Conservation (phyloP, 2,329 filamentous ascomycete species). For the Colletotrichum sublineola region DNA sequence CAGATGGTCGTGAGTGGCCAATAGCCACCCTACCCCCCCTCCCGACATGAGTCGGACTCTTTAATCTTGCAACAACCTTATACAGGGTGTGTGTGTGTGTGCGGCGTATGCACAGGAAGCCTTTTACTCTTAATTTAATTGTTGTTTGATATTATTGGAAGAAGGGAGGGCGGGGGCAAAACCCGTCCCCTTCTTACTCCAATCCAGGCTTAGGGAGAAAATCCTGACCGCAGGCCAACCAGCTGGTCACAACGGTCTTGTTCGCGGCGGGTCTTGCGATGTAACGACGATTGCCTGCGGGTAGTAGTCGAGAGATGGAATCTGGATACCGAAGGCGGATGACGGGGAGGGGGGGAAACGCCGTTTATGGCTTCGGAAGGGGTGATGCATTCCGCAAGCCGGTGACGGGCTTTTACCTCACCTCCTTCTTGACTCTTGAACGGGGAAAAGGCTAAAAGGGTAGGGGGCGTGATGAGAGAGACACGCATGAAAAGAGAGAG, state of each 20-base stretch:
- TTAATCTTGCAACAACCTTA: conserved; percentile 7
- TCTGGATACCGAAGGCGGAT: not conserved
- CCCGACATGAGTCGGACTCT: conserved; percentile 1
- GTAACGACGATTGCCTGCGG: conserved; percentile 8
- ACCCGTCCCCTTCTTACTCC: not conserved
- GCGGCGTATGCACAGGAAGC: not conserved
- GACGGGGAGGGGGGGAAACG: not conserved
- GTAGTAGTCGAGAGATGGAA: not conserved
- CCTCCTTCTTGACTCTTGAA: not conserved
- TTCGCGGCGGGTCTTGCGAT: not conserved
- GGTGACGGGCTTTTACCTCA: not conserved
- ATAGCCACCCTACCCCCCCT: not conserved
- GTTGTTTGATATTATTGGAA: not conserved
- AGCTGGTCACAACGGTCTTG: not conserved
- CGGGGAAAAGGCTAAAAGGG: not conserved
- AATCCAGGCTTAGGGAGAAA: not conserved
- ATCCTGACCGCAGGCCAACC: not conserved
- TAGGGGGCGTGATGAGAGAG: not conserved
- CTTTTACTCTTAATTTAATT: not conserved
- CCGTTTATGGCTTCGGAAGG: not conserved
- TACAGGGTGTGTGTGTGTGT: not conserved
- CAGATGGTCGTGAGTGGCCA: not conserved
- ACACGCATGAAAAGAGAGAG: not conserved
- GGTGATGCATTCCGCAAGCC: not conserved
- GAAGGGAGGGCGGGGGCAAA: not conserved